phyloP scores from a whole-genome alignment of 345 rosid species.

The Pseudoturritis turrita region DNA sequence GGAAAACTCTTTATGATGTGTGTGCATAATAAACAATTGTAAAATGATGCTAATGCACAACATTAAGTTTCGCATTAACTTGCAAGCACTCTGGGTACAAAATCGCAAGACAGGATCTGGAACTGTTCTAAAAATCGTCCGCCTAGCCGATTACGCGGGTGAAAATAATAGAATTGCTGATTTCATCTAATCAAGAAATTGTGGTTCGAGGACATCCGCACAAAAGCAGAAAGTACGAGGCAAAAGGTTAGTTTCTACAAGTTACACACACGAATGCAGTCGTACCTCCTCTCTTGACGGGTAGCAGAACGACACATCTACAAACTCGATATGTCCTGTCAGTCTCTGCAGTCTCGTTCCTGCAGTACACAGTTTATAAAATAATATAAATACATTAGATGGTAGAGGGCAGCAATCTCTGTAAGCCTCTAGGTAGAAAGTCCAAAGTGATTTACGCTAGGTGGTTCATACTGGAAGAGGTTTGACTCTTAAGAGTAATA shows the following conservation, averaged over 20 bases:
- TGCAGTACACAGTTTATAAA: slow-evolving; percentile 28
- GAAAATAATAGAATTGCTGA: background rate
- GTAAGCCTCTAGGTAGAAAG: background rate
- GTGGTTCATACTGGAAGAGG: background rate
- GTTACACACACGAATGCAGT: slow-evolving; percentile 17
- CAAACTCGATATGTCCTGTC: slow-evolving; percentile 58
- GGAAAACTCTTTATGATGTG: background rate
- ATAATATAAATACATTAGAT: slow-evolving; percentile 8
- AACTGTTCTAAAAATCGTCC: no score
- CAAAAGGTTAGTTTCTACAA: background rate
- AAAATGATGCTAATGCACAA: background rate
- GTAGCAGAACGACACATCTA: slow-evolving; percentile 63
- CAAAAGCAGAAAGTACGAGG: background rate
- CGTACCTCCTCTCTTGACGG: slow-evolving; percentile 60
- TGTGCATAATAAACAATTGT: background rate
- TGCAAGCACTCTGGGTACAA: background rate
- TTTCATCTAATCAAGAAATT: background rate
- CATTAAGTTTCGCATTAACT: background rate
- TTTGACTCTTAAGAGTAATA: background rate
- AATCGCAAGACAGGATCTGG: background rate
- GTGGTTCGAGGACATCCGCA: slow-evolving; percentile 4
- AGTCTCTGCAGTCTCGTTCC: slow-evolving; percentile 57
- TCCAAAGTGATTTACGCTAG: slow-evolving; percentile 1
- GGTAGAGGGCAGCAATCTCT: background rate
- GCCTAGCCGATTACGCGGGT: no score